A percentile compares a stretch with the other conserved stretches of the same genome.
These are phyloP conservation scores for Teunomyces atbi DNA, from an alignment of 805 yeast species.

Conservation along the genomic window DNA sequence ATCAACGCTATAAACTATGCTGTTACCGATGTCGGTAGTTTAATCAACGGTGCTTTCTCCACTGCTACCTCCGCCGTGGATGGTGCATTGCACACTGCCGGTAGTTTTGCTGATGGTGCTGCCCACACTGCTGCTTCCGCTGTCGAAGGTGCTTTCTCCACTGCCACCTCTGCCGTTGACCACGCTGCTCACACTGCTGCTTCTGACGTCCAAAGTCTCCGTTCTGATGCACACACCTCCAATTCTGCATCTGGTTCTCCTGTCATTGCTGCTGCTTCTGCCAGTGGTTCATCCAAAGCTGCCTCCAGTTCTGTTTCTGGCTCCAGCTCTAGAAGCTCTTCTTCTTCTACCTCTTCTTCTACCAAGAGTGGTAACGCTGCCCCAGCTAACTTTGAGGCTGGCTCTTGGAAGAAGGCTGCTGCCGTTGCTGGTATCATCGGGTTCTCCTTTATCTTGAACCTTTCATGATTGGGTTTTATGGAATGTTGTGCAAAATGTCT, in stretches of 20 bases:
- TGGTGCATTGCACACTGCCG: slow-evolving; percentile 11
- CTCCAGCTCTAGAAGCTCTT: slow-evolving; percentile 10
- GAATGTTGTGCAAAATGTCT: not conserved
- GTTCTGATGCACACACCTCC: slow-evolving; percentile 10
- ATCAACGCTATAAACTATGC: slow-evolving; percentile 33
- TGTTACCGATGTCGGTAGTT: slow-evolving; percentile 12
- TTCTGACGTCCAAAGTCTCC: slow-evolving; percentile 4
- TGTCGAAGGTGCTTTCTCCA: slow-evolving; percentile 9
- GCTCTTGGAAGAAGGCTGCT: slow-evolving; percentile 38
- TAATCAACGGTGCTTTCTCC: slow-evolving; percentile 9
- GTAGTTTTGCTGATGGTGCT: slow-evolving; percentile 14
- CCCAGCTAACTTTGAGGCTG: slow-evolving; percentile 18
- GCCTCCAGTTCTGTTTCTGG: slow-evolving; percentile 8
- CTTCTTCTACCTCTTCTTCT: slow-evolving; percentile 11
- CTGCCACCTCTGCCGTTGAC: slow-evolving; percentile 13
- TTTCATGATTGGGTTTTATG: slow-evolving; percentile 5
- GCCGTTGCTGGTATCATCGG: slow-evolving; percentile 38
- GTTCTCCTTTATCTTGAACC: slow-evolving; percentile 32
- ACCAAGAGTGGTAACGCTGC: slow-evolving; percentile 15
- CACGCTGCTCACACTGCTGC: slow-evolving; percentile 14
- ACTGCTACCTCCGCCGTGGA: slow-evolving; percentile 12
- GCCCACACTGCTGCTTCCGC: slow-evolving; percentile 13
- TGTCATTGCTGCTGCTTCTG: not conserved
- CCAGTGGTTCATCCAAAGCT: slow-evolving; percentile 4
- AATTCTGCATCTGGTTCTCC: slow-evolving; percentile 8